phyloP scores from a whole-genome alignment of 2,329 filamentous ascomycete species.

The Sporothrix humicola region DNA sequence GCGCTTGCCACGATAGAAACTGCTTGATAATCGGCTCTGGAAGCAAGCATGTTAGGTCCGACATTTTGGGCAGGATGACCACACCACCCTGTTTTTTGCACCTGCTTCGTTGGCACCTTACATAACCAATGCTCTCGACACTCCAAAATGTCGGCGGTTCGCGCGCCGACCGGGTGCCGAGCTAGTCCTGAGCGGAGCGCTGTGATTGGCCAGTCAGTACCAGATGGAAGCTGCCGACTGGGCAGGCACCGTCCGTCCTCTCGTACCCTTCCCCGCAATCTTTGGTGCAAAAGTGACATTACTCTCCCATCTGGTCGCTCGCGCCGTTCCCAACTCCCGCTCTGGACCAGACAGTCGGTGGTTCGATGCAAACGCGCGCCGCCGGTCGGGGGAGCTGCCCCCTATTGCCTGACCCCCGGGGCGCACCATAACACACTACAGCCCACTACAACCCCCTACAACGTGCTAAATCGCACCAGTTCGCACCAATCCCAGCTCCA shows the following conservation, averaged over 20 bases:
- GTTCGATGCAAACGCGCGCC: conserved; percentile 21
- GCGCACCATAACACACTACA: background rate
- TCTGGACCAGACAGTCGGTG: background rate
- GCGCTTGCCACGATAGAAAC: no score
- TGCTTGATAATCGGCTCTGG: background rate
- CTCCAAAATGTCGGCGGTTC: conserved; percentile 12
- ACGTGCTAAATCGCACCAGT: background rate
- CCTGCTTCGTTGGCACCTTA: background rate
- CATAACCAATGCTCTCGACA: background rate
- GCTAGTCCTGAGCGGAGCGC: background rate
- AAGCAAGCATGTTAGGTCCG: background rate
- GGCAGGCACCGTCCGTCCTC: background rate
- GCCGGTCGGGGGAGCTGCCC: background rate
- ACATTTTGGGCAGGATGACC: background rate
- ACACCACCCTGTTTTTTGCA: background rate
- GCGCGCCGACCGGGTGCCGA: conserved; percentile 26
- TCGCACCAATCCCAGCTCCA: background rate
- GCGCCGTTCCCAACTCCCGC: conserved; percentile 8
- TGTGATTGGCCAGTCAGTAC: conserved; percentile 8
- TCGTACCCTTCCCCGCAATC: background rate
- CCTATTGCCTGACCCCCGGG: background rate
- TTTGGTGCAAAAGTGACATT: background rate
- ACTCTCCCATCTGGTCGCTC: background rate
- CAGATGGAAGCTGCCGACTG: background rate
- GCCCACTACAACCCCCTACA: background rate